A percentile compares a stretch with the other conserved stretches of the same genome.
phyloP scores from a whole-genome alignment of 1,284 basidiomycete genomes.

The Apiotrichum gamsii region DNA sequence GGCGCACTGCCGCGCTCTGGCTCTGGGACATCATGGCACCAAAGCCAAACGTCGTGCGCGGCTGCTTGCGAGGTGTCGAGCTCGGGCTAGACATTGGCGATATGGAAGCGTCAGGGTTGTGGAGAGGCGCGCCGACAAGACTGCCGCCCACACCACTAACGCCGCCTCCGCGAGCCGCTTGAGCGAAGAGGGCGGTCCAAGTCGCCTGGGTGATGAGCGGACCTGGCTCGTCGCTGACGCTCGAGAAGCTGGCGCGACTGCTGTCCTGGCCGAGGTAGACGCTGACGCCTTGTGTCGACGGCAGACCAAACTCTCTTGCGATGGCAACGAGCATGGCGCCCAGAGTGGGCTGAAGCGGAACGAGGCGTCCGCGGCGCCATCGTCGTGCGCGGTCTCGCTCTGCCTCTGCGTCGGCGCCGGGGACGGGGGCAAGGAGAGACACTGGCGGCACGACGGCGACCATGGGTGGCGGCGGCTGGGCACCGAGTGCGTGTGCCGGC shows the following conservation, averaged over 20 bases:
- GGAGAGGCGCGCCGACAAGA: no score
- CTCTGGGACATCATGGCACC: no score
- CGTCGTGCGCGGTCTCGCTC: conserved; percentile 19
- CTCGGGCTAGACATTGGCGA: conserved; percentile 23
- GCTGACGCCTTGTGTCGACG: conserved; percentile 36
- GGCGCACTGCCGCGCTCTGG: no score
- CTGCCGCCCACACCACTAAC: no score
- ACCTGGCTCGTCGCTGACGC: conserved; percentile 22
- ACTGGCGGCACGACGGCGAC: conserved; percentile 40
- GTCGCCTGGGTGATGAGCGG: conserved; percentile 32
- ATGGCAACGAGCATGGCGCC: conserved; percentile 42
- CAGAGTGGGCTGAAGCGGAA: conserved; percentile 42
- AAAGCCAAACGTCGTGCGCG: not conserved
- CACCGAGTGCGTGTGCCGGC: conserved; percentile 4
- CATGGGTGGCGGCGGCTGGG: conserved; percentile 24
- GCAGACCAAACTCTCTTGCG: conserved; percentile 43
- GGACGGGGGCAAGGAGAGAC: conserved; percentile 20
- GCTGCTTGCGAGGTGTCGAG: conserved; percentile 18
- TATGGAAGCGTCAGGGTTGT: not conserved
- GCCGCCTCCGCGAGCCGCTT: not conserved
- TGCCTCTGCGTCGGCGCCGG: conserved; percentile 1
- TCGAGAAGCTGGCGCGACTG: conserved; percentile 1
- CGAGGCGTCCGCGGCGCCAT: conserved; percentile 39
- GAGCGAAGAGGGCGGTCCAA: conserved; percentile 36
- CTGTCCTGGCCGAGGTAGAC: conserved; percentile 30